Base-by-base conservation (phyloP, 345 rosid genomes). In the Mangifera indica region DNA sequence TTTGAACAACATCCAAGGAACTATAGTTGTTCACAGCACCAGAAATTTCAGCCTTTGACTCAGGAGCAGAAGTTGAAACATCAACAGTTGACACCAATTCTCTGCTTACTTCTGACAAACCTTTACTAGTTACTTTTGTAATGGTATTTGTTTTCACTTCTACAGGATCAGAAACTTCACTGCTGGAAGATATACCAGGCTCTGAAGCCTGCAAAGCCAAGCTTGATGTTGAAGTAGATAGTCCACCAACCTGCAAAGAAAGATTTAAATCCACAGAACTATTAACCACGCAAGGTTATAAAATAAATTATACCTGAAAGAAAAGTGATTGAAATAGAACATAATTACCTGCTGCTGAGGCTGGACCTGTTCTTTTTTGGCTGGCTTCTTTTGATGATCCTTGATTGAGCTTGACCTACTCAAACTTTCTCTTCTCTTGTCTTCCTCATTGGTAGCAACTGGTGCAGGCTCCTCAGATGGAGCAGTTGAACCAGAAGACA, bases 371-470 rank as follows among this genome's bases (percentile, higher is more conserved):
- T 81, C 87, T 75, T 78, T 87, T 72, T 79, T 83, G 60, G 74
- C 76, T 37, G 54, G 46, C 75, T 78, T 80, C 78, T 79, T 83
- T 72, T 83, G 89, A 67, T 72, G 67, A 74, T 89, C 86, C 76
- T 88, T 84, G 4, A 79, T 81, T 69, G 91, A 84, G 74, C 82
- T 87, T 49, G 87, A 84, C 75, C 85, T 70, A 74, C 81, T 75
- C 79, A 84, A 66, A 67, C 52, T 67, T 63, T 83, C 85, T 68
- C 21, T 83, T 63, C 66, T 84, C 68, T 78, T 72, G 24, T 57
- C 80, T 26, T 85, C 92, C 70, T 63, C 54, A 60, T 63, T 78
- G 49, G 76, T 24, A 42, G 20, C 46, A 29, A 56, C 67, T 15
- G 73, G 58, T 44, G 21, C 15, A 56, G 82, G 61, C 61, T 80